Base-by-base conservation (phyloP, 768 basidiomycete genomes). In the Kondoa subrosea region DNA sequence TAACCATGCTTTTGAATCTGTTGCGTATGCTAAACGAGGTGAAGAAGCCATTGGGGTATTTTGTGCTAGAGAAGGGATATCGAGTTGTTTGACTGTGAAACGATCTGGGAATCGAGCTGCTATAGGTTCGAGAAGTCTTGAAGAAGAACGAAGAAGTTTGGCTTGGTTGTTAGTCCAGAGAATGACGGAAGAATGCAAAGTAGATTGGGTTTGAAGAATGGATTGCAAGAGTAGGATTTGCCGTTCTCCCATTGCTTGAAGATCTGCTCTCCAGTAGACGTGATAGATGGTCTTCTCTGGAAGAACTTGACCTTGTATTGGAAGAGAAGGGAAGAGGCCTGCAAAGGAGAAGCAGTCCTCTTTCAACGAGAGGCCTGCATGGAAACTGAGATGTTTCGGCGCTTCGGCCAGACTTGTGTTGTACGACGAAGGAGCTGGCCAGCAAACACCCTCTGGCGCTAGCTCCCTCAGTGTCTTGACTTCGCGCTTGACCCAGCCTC, bases 341-440 rank as follows among this genome's bases (percentile, higher is more conserved):
- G 91, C 87, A 77, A 91, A 92, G 75, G 90, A 85, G 75, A 92
- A 96, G 78, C 93, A 97, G 75, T 91, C 88, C 80, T 89, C 80
- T 65, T 83, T 81, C 80, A 96, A 80, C 1, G 84, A 80, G 71
- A 89, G 80, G 21, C 91, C 91, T 0, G 89, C 84, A 67, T 92
- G 87, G 12, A 95, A 81, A 70, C 87, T 85, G 34, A 83, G 85
- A 69, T 76, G 76, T 74, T 84, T 84, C 27, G 83, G 82, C 3
- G 85, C 84, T 73, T 82, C 77, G 31, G 84, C 83, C 64, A 87
- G 76, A 73, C 89, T 86, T 12, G 34, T 29, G 72, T 74, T 76
- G 78, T 92, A 93, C 3, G 75, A 75, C 34, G 75, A 71, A 2
- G 83, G 75, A 65, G 85, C 84, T 66, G 87, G 80, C 58, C 81